A percentile compares a stretch with the other conserved stretches of the same genome.
Conservation (phyloP, 2,329 filamentous ascomycete genomes). For the Fusarium torulosum region DNA sequence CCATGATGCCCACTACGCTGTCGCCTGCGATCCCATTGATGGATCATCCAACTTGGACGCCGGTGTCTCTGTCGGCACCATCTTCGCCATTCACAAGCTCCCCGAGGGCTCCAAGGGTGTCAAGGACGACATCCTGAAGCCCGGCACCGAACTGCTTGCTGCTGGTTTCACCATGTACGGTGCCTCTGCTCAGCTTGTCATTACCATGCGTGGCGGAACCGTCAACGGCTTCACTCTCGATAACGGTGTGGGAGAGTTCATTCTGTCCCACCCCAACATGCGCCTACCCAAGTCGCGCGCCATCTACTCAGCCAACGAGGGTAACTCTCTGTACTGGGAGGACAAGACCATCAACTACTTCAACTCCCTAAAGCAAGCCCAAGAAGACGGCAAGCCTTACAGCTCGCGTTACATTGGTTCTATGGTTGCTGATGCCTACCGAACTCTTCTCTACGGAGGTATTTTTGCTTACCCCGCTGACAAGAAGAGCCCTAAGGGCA, state of each 20-base stretch:
- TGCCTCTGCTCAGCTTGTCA: conserved; percentile 93
- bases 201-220: conserved; percentile 91
- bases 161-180: conserved; percentile 99
- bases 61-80: conserved; percentile 96
- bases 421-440: conserved; percentile 99
- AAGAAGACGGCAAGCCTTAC: conserved; percentile 85
- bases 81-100: conserved; percentile 94
- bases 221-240: conserved; percentile 99
- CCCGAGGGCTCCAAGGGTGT: conserved; percentile 79
- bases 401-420: conserved; percentile 94
- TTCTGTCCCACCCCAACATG: conserved; percentile 97
- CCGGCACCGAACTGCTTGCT: conserved; percentile 91
- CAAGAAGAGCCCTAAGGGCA: conserved; percentile 98
- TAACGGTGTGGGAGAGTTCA: conserved; percentile 97
- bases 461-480: conserved; percentile 98
- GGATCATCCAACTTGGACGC: conserved; percentile 98
- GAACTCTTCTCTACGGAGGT: conserved; percentile 93
- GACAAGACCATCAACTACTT: conserved; percentile 90
- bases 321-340: conserved; percentile 97
- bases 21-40: conserved; percentile 98
- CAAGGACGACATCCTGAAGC: conserved; percentile 87
- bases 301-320: conserved; percentile 99
- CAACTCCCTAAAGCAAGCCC: conserved; percentile 85
- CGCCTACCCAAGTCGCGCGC: conserved; percentile 80
- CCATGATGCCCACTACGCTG: conserved; percentile 85